Evolutionary conservation across 2,329 filamentous ascomycete species (phyloP).

Genomic region (Mycosphaerelloides madeirae): DNA sequence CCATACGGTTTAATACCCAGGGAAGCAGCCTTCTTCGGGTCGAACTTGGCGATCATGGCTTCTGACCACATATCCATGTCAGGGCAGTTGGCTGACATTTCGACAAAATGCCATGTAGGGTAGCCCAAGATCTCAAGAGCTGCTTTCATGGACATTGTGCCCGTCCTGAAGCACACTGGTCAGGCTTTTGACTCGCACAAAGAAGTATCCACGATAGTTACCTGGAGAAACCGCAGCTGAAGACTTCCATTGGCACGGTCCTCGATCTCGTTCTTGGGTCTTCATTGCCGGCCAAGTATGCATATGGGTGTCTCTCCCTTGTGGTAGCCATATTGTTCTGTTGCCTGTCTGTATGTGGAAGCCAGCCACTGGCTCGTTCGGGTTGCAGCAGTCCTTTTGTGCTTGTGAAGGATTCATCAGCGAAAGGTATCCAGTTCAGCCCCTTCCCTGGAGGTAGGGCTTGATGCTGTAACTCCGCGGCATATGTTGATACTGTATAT

Average conservation of each 20-base stretch:
- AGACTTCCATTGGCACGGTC: slow-evolving; percentile 6
- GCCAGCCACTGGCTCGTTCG: too few relatives aligned
- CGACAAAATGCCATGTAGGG: slow-evolving; percentile 7
- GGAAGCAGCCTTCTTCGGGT: slow-evolving; percentile 50
- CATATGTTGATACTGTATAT: too few relatives aligned
- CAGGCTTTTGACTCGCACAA: too few relatives aligned
- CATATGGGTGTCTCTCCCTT: background rate
- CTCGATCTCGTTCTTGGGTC: slow-evolving; percentile 3
- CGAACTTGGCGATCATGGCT: slow-evolving; percentile 9
- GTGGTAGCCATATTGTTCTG: background rate
- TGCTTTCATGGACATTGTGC: slow-evolving; percentile 4
- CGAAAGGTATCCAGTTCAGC: too few relatives aligned
- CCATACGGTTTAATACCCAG: slow-evolving; percentile 32
- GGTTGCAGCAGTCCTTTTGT: too few relatives aligned
- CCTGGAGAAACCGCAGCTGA: slow-evolving; percentile 1
- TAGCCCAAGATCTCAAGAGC: slow-evolving; percentile 6
- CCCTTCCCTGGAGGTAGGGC: too few relatives aligned
- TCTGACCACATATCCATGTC: slow-evolving; percentile 11
- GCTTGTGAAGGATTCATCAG: too few relatives aligned
- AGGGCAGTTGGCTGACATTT: slow-evolving; percentile 8
- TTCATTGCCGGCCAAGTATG: background rate
- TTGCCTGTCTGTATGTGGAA: too few relatives aligned
- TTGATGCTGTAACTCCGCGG: too few relatives aligned
- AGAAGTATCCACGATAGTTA: too few relatives aligned
- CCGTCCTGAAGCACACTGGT: background rate